Percentiles rank a stretch among this genome's conserved stretches.
Evolutionary conservation across 2,329 filamentous ascomycete genomes (phyloP).

Genomic region (Penicillium polonicum): DNA sequence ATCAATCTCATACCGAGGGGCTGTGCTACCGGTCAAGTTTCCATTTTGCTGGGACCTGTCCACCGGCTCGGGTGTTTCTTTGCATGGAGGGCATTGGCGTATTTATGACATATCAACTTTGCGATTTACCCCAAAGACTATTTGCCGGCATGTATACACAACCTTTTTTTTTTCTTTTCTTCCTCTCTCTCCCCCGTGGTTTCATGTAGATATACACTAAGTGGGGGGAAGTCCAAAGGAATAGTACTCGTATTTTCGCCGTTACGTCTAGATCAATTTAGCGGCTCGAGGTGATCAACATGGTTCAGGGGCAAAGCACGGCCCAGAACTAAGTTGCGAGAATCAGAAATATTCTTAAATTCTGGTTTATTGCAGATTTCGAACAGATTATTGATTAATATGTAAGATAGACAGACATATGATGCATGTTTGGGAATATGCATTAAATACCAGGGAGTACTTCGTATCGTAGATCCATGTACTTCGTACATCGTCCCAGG

Average conservation of each 20-base stretch:
- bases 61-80: neutral
- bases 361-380: neutral
- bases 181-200: neutral
- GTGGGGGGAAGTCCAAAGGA: neutral
- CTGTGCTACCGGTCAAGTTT: neutral
- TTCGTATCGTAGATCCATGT: neutral
- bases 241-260: neutral
- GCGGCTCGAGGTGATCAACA: conserved; percentile 6
- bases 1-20: neutral
- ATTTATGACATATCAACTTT: conserved; percentile 8
- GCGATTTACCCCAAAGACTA: conserved; percentile 3
- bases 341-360: neutral
- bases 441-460: neutral
- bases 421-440: neutral
- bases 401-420: neutral
- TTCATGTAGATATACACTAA: neutral
- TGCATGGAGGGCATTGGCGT: conserved; percentile 8
- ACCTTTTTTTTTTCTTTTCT: neutral
- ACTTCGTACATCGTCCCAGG: neutral
- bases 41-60: conserved; percentile 1
- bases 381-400: conserved; percentile 5
- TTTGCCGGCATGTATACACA: conserved; percentile 1
- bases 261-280: neutral
- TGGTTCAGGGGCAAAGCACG: conserved; percentile 12
- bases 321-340: neutral